Conservation (phyloP, 1,284 basidiomycete genomes). For the Tilletia horrida region DNA sequence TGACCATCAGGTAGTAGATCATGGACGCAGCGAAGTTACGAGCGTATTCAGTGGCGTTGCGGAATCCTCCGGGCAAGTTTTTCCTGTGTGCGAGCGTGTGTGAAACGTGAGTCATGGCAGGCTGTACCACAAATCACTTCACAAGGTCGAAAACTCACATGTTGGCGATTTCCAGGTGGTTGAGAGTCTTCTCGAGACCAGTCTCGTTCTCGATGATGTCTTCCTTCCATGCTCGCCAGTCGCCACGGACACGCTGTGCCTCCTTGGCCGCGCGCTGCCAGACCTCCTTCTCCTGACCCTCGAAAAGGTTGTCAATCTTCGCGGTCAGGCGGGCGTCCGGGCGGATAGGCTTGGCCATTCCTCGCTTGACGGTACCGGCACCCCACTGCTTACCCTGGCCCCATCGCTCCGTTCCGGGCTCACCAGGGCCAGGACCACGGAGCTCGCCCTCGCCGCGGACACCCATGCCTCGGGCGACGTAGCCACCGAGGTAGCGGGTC, state of each 20-base stretch:
- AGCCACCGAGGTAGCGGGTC: slow-evolving; percentile 21
- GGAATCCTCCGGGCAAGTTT: slow-evolving; percentile 19
- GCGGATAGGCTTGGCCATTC: slow-evolving; percentile 21
- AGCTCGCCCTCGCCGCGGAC: slow-evolving; percentile 25
- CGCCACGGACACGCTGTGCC: slow-evolving; percentile 10
- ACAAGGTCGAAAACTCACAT: slow-evolving; percentile 15
- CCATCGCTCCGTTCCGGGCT: slow-evolving; percentile 24
- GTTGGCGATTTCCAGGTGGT: slow-evolving; percentile 19
- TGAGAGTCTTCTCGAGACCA: slow-evolving; percentile 21
- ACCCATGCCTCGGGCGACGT: slow-evolving; percentile 23
- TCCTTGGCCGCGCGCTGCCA: slow-evolving; percentile 18
- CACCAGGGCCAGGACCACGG: slow-evolving; percentile 22
- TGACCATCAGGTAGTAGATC: slow-evolving; percentile 48
- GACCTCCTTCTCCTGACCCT: slow-evolving; percentile 2
- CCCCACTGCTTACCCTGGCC: slow-evolving; percentile 27
- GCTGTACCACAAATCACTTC: too few species aligned
- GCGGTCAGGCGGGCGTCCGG: slow-evolving; percentile 1
- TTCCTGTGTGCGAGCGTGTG: slow-evolving; percentile 1
- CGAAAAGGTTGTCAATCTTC: slow-evolving; percentile 18
- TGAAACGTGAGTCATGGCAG: too few species aligned
- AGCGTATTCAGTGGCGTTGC: slow-evolving; percentile 40
- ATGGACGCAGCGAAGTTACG: slow-evolving; percentile 48
- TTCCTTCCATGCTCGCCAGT: slow-evolving; percentile 25
- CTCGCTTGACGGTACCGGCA: slow-evolving; percentile 25
- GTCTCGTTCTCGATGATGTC: slow-evolving; percentile 23